Conservation (phyloP, 768 basidiomycete species). For the Leccinum olivaceopallidum region DNA sequence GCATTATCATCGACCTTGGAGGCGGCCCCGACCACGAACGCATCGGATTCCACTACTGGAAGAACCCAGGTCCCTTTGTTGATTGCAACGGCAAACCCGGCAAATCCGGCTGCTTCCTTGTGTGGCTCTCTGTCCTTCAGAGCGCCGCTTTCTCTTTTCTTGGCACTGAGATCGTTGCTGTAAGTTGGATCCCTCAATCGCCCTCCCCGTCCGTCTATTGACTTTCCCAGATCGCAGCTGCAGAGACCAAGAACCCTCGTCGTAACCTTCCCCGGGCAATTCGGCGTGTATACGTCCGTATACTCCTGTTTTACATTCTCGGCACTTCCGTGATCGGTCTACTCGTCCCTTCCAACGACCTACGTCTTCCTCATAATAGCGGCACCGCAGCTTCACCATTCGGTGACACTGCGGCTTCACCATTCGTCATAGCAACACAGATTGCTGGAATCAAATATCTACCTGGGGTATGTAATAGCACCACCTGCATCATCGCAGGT, state of each 20-base stretch:
- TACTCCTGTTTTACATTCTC: conserved; percentile 76
- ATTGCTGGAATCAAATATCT: conserved; percentile 84
- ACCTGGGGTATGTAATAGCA: conserved; percentile 58
- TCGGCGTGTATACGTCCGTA: conserved; percentile 68
- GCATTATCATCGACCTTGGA: conserved; percentile 80
- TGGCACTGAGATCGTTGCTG: conserved; percentile 94
- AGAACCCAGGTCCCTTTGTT: conserved; percentile 83
- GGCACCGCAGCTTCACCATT: conserved; percentile 38
- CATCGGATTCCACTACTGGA: conserved; percentile 69
- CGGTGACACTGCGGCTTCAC: conserved; percentile 33
- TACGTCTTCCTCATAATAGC: conserved; percentile 40
- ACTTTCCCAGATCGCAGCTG: conserved; percentile 68
- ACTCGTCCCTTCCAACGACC: conserved; percentile 61
- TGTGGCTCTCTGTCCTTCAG: conserved; percentile 68
- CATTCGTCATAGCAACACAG: conserved; percentile 90
- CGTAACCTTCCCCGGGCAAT: conserved; percentile 58
- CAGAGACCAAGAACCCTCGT: conserved; percentile 89
- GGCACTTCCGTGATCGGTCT: conserved; percentile 78
- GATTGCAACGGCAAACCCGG: conserved; percentile 71
- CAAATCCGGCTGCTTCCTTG: conserved; percentile 73
- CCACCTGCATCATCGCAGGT: conserved; percentile 8
- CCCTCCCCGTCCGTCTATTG: neutral
- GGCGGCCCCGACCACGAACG: conserved; percentile 84
- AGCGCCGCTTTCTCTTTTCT: conserved; percentile 94
- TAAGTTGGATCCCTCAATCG: conserved; percentile 35